These are phyloP conservation scores for Ricinus communis DNA, from an alignment of 345 rosid genomes.

Conservation along the genomic window DNA sequence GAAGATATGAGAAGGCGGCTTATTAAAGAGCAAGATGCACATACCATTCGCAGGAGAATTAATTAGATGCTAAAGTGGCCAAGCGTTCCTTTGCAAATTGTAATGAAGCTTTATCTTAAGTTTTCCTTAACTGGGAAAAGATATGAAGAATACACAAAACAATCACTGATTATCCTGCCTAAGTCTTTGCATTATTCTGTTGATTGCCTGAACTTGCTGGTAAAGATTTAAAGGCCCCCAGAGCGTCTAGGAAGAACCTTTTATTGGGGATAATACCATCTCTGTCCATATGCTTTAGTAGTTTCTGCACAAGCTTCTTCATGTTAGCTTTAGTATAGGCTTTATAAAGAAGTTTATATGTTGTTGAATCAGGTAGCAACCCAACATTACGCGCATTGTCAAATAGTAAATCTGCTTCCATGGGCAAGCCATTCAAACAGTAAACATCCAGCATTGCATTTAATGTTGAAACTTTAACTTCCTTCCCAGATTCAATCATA, in stretches of 20 bases:
- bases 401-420: conserved; percentile 72
- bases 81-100: conserved; percentile 6
- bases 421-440: conserved; percentile 63
- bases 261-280: conserved; percentile 81
- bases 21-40: neutral
- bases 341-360: conserved; percentile 85
- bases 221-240: conserved; percentile 57
- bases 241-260: conserved; percentile 80
- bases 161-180: conserved; percentile 4
- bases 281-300: conserved; percentile 68
- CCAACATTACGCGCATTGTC: conserved; percentile 39
- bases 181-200: conserved; percentile 23
- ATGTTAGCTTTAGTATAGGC: conserved; percentile 72
- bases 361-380: conserved; percentile 53
- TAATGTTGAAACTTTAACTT: conserved; percentile 60
- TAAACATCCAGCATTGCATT: conserved; percentile 85
- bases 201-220: conserved; percentile 30
- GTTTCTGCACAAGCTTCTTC: conserved; percentile 65
- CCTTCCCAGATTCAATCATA: conserved; percentile 52
- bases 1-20: neutral
- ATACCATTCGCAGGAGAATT: neutral
- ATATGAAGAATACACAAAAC: conserved; percentile 10
- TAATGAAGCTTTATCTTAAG: conserved; percentile 13
- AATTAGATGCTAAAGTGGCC: neutral
- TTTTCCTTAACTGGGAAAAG: conserved; percentile 7